Conservation (phyloP, 2,329 filamentous ascomycete species). For the Cytospora chrysosperma region DNA sequence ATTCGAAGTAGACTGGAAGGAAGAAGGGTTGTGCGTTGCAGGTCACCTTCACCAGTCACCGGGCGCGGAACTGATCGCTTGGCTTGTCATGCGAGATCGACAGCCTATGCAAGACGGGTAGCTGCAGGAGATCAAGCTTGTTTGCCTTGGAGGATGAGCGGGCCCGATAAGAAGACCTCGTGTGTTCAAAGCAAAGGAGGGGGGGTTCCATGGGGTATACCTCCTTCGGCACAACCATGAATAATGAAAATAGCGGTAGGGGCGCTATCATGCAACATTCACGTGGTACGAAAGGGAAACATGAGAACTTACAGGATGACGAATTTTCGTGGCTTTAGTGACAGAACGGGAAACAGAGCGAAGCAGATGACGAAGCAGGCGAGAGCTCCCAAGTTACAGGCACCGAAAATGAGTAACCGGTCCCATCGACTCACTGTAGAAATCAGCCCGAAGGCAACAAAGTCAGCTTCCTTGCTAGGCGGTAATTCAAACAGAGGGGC, state of each 20-base stretch:
- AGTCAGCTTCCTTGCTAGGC: slow-evolving; percentile 31
- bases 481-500: slow-evolving; percentile 3
- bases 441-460: slow-evolving; percentile 1
- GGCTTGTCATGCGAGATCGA: slow-evolving; percentile 30
- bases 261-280: slow-evolving; percentile 8
- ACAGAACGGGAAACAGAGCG: slow-evolving; percentile 80
- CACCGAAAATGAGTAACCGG: slow-evolving; percentile 85
- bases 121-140: slow-evolving; percentile 34
- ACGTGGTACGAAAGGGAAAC: slow-evolving; percentile 25
- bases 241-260: neutral
- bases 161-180: slow-evolving; percentile 16
- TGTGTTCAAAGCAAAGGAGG: slow-evolving; percentile 17
- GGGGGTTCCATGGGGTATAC: slow-evolving; percentile 16
- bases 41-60: slow-evolving; percentile 30
- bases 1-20: slow-evolving; percentile 6
- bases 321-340: slow-evolving; percentile 86
- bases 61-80: slow-evolving; percentile 22
- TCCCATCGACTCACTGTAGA: slow-evolving; percentile 94
- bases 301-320: slow-evolving; percentile 81
- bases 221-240: neutral
- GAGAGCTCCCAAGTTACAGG: slow-evolving; percentile 83
- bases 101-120: slow-evolving; percentile 36
- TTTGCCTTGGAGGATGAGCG: slow-evolving; percentile 13
- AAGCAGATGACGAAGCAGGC: slow-evolving; percentile 95
- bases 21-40: slow-evolving; percentile 23